A percentile compares a stretch with the other conserved stretches of the same genome.
Evolutionary conservation across 495 filamentous ascomycete genomes (phyloP).

Genomic region (Opeltia flavorubescens): DNA sequence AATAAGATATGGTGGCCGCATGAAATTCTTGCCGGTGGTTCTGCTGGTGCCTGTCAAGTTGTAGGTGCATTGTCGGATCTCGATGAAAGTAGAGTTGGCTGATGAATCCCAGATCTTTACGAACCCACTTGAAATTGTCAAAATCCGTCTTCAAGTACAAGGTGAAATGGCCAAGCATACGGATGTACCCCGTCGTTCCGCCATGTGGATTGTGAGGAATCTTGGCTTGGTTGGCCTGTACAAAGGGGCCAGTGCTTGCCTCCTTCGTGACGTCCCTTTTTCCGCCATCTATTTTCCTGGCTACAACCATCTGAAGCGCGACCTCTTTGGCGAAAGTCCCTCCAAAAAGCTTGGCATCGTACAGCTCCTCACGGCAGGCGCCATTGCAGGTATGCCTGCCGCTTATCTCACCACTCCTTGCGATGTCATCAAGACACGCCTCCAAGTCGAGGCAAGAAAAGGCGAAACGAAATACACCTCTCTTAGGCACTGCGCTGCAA

Average conservation of each 20-base stretch:
- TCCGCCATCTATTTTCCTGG: slow-evolving; percentile 98
- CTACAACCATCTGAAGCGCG: slow-evolving; percentile 85
- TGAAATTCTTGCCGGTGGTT: slow-evolving; percentile 80
- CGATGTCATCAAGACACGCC: slow-evolving; percentile 96
- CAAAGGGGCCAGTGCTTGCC: slow-evolving; percentile 91
- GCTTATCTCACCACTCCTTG: slow-evolving; percentile 95
- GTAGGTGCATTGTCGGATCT: slow-evolving; percentile 38
- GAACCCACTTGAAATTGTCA: slow-evolving; percentile 96
- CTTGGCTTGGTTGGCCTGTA: slow-evolving; percentile 91
- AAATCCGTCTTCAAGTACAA: slow-evolving; percentile 95
- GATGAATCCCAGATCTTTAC: slow-evolving; percentile 59
- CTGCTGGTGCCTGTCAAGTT: slow-evolving; percentile 89
- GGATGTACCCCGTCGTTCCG: slow-evolving; percentile 68
- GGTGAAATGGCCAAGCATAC: slow-evolving; percentile 85
- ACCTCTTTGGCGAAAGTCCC: slow-evolving; percentile 81
- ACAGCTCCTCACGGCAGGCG: slow-evolving; percentile 87
- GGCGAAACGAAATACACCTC: slow-evolving; percentile 77
- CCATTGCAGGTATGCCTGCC: slow-evolving; percentile 96
- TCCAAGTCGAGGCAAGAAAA: slow-evolving; percentile 94
- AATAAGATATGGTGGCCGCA: slow-evolving; percentile 54
- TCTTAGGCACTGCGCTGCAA: slow-evolving; percentile 72
- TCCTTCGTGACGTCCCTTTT: slow-evolving; percentile 93
- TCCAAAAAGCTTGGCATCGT: slow-evolving; percentile 82
- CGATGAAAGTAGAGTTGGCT: neutral
- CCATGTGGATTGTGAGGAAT: slow-evolving; percentile 94